A percentile compares a stretch with the other conserved stretches of the same genome.
Evolutionary conservation across 108 stramenopile genomes (phyloP).

Genomic region (Cyclotella choctawhatcheeana): DNA sequence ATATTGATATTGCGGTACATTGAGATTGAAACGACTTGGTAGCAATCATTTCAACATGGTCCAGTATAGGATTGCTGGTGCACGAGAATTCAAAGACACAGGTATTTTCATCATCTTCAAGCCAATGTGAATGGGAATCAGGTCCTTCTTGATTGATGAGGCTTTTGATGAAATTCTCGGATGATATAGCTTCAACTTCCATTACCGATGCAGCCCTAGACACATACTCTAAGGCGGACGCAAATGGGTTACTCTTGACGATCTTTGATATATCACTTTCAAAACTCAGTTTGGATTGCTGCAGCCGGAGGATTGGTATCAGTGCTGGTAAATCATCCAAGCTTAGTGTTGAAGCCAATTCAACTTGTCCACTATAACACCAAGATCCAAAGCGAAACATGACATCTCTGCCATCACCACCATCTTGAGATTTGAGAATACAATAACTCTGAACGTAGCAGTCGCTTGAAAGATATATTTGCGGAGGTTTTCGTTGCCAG

Average conservation of each 20-base stretch:
- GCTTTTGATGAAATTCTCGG: constrained; percentile 46
- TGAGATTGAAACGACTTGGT: constrained; percentile 64
- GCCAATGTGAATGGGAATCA: constrained; percentile 24
- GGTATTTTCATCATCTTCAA: constrained; percentile 56
- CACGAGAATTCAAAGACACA: constrained; percentile 78
- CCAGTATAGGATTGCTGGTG: constrained; percentile 21
- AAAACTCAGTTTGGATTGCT: constrained; percentile 63
- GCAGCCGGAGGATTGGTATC: constrained; percentile 71
- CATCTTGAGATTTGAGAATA: constrained; percentile 55
- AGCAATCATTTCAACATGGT: constrained; percentile 57
- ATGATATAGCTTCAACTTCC: constrained; percentile 53
- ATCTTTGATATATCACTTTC: constrained; percentile 58
- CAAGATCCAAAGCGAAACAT: constrained; percentile 72
- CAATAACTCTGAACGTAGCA: constrained; percentile 72
- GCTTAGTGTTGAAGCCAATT: constrained; percentile 50
- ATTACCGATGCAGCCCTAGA: constrained; percentile 28
- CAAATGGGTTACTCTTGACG: constrained; percentile 49
- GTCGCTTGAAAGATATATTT: constrained; percentile 44
- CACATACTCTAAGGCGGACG: constrained; percentile 41
- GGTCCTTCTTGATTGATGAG: constrained; percentile 42
- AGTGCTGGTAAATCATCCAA: constrained; percentile 63
- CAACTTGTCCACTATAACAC: constrained; percentile 70
- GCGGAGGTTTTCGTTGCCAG: constrained; percentile 10
- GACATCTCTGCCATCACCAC: constrained; percentile 51
- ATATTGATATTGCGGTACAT: constrained; percentile 65